phyloP scores from a whole-genome alignment of 1,139 yeast species.

The Yamadazyma oceani region DNA sequence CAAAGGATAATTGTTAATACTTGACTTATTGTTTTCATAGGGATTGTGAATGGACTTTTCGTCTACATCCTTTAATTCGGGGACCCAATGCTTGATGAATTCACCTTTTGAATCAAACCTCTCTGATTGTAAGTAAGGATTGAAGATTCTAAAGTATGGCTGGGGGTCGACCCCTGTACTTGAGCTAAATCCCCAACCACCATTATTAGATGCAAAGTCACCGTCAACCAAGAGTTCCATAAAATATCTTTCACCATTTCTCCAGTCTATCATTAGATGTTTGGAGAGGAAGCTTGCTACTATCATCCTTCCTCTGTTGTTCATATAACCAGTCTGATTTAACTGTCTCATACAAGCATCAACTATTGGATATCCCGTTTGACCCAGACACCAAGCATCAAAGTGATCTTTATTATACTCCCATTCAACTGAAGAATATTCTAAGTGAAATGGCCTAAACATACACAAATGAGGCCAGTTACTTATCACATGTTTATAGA shows the following conservation, averaged over 20 bases:
- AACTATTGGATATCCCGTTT: constrained; percentile 55
- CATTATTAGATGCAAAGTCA: constrained; percentile 54
- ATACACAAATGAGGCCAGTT: constrained; percentile 53
- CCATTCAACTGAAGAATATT: constrained; percentile 41
- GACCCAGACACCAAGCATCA: constrained; percentile 50
- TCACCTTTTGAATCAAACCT: constrained; percentile 48
- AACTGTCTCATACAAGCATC: constrained; percentile 60
- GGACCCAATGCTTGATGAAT: constrained; percentile 51
- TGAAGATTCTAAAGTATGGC: constrained; percentile 56
- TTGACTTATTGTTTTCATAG: constrained; percentile 20
- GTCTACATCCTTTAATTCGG: constrained; percentile 40
- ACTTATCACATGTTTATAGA: constrained; percentile 48
- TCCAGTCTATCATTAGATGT: constrained; percentile 54
- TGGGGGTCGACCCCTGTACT: constrained; percentile 55
- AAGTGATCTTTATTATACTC: constrained; percentile 37
- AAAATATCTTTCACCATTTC: constrained; percentile 54
- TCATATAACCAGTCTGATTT: constrained; percentile 50
- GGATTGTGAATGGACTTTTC: constrained; percentile 39
- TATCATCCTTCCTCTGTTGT: constrained; percentile 55
- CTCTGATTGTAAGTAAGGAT: constrained; percentile 51
- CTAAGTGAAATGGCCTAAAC: constrained; percentile 49
- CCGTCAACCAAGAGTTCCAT: constrained; percentile 49
- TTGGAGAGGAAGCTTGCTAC: constrained; percentile 53
- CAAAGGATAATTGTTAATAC: constrained; percentile 37
- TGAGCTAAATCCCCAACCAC: constrained; percentile 59